These are phyloP conservation scores for Capsicum pubescens DNA, from an alignment of 257 asterid genomes.

Conservation along the genomic window DNA sequence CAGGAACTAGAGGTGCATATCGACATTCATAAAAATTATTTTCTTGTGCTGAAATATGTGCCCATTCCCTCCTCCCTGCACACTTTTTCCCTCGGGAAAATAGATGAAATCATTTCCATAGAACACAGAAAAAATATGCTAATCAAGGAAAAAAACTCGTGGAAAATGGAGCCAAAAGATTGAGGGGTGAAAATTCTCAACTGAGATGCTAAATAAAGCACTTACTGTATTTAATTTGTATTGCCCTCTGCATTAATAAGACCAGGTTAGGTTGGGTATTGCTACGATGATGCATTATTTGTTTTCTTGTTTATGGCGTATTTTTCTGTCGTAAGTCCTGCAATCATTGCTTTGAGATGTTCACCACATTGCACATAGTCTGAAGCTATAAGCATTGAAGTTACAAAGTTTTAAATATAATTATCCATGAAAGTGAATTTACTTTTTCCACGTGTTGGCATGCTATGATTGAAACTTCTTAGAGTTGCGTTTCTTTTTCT, in stretches of 20 bases:
- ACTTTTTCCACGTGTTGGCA: not conserved
- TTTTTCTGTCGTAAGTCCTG: not conserved
- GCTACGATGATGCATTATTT: not conserved
- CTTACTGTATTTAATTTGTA: not conserved
- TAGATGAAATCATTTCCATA: not conserved
- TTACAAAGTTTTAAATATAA: not conserved
- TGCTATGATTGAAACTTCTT: not conserved
- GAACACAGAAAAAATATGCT: not conserved
- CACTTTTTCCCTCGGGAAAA: not conserved
- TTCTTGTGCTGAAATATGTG: constrained; percentile 6
- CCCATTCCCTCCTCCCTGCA: not conserved
- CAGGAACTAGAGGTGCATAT: constrained; percentile 67
- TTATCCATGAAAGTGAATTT: not conserved
- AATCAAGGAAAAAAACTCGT: not conserved
- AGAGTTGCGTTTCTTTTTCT: not conserved
- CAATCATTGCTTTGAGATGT: constrained; percentile 5
- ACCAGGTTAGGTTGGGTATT: not conserved
- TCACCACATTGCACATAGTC: not conserved
- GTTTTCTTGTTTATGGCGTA: not conserved
- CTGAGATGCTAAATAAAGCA: not conserved
- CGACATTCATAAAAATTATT: constrained; percentile 1
- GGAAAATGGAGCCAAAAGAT: not conserved
- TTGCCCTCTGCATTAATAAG: not conserved
- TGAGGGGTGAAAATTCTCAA: not conserved
- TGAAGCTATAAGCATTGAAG: not conserved